Evolutionary conservation across 352 stramenopile genomes (phyloP), one percentile per base, ranked within the genome.

Genomic region (Phytopythium montanum): DNA sequence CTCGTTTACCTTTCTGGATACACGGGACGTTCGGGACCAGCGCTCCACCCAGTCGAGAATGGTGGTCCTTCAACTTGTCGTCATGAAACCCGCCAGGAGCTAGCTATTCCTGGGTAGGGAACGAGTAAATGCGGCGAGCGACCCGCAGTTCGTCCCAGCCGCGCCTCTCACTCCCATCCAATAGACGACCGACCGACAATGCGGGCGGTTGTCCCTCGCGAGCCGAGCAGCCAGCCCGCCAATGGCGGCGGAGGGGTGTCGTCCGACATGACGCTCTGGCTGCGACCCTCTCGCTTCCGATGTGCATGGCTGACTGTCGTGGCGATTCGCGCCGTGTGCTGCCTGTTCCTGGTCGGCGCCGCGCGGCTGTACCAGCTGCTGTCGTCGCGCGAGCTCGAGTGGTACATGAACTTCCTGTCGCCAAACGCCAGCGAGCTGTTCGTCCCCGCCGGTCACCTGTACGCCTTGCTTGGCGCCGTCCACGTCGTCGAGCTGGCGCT

Each of bases 391-490:
- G 42, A 62, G 45, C 52, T 69, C 38, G 46, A 62, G 33, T 69
- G 65, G 52, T 69, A 66, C 36, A 41, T 56, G 54, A 53, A 56
- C 1, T 38, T 66, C 26, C 28, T 69, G 2, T 59, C 58, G 0
- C 53, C 45, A 5, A 19, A 45, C 42, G n/a, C 44, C 2, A 10
- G 31, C 31, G 12, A 19, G 12, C 33, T 69, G 3, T 66, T 62
- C 28, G 2, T 8, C 21, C 28, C 21, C 2, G 36, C 39, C 3
- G 18, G 46, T 5, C 56, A 39, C 9, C 25, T 66, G 44, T 38
- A 45, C 5, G 34, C 29, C 6, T n/a, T 33, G 28, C 34, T 59
- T 4, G 46, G 34, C 0, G 23, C 19, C 2, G 46, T 29, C 6
- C 48, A 66, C 54, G n/a, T 26, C 14, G 56, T 55, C 33, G 34